Evolutionary conservation across 371 early-diverging fungal genomes (phyloP).

Genomic region (Saksenaea vasiformis): DNA sequence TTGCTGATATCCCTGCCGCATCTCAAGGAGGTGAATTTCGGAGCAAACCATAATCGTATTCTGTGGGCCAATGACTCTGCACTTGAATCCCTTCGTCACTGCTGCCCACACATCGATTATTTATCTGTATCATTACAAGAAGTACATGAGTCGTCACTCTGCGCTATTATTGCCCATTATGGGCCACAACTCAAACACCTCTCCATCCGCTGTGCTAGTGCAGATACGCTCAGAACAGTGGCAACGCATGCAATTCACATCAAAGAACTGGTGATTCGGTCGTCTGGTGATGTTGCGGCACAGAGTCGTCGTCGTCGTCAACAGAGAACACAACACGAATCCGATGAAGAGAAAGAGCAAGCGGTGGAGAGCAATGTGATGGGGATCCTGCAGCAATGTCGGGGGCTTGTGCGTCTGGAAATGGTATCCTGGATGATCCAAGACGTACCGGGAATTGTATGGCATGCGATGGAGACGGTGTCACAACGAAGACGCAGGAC

Average conservation of each 20-base stretch:
- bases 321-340: not conserved
- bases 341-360: slow-evolving; percentile 7
- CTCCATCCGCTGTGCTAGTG: slow-evolving; percentile 14
- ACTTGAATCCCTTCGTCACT: slow-evolving; percentile 7
- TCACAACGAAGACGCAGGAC: slow-evolving; percentile 10
- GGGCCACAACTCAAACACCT: slow-evolving; percentile 17
- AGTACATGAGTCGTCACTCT: slow-evolving; percentile 13
- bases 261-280: slow-evolving; percentile 13
- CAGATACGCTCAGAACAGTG: slow-evolving; percentile 10
- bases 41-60: slow-evolving; percentile 39
- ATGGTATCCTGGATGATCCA: slow-evolving; percentile 30
- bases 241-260: slow-evolving; percentile 13
- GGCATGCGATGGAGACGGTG: slow-evolving; percentile 26
- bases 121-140: slow-evolving; percentile 23
- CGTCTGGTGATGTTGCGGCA: slow-evolving; percentile 7
- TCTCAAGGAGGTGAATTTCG: slow-evolving; percentile 18
- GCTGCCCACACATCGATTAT: slow-evolving; percentile 16
- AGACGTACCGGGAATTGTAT: slow-evolving; percentile 23
- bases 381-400: slow-evolving; percentile 20
- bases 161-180: slow-evolving; percentile 15
- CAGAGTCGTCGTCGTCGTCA: not conserved
- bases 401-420: slow-evolving; percentile 20
- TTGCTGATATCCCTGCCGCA: slow-evolving; percentile 21
- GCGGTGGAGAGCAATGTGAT: slow-evolving; percentile 15
- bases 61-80: slow-evolving; percentile 32